These are phyloP conservation scores for Fusarium sp. DNA, from an alignment of 2,329 filamentous ascomycete species.

Conservation along the genomic window DNA sequence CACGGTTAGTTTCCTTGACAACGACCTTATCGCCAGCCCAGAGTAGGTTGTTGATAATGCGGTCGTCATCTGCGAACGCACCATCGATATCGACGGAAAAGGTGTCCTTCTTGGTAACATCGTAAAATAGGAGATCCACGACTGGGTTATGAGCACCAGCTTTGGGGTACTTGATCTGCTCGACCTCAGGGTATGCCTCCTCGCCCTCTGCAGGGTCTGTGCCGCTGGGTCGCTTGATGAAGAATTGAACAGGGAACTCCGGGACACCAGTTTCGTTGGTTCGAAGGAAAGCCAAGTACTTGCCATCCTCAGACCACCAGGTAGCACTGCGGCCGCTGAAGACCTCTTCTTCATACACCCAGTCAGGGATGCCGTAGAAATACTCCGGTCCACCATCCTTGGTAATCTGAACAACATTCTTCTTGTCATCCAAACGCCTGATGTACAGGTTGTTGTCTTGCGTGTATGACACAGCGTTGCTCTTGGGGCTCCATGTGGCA, in stretches of 20 bases:
- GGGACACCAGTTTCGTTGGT: slow-evolving; percentile 95
- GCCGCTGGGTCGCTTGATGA: slow-evolving; percentile 86
- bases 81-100: slow-evolving; percentile 83
- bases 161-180: slow-evolving; percentile 97
- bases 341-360: slow-evolving; percentile 84
- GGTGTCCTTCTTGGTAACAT: slow-evolving; percentile 79
- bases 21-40: slow-evolving; percentile 90
- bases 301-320: slow-evolving; percentile 95
- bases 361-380: slow-evolving; percentile 97
- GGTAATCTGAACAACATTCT: slow-evolving; percentile 78
- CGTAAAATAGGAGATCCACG: slow-evolving; percentile 90
- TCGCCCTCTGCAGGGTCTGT: slow-evolving; percentile 73
- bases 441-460: slow-evolving; percentile 91
- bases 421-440: slow-evolving; percentile 67
- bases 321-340: slow-evolving; percentile 84
- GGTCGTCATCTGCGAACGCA: slow-evolving; percentile 82
- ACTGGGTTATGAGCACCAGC: slow-evolving; percentile 93
- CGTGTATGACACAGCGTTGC: slow-evolving; percentile 90
- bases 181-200: slow-evolving; percentile 90
- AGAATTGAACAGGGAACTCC: slow-evolving; percentile 94
- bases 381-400: slow-evolving; percentile 86
- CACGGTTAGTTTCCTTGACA: slow-evolving; percentile 91
- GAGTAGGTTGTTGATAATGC: slow-evolving; percentile 91
- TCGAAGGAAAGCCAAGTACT: slow-evolving; percentile 89
- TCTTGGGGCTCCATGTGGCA: slow-evolving; percentile 88